These are phyloP conservation scores for Hymenoscyphus repandus DNA, from an alignment of 2,329 filamentous ascomycete genomes.

Conservation along the genomic window DNA sequence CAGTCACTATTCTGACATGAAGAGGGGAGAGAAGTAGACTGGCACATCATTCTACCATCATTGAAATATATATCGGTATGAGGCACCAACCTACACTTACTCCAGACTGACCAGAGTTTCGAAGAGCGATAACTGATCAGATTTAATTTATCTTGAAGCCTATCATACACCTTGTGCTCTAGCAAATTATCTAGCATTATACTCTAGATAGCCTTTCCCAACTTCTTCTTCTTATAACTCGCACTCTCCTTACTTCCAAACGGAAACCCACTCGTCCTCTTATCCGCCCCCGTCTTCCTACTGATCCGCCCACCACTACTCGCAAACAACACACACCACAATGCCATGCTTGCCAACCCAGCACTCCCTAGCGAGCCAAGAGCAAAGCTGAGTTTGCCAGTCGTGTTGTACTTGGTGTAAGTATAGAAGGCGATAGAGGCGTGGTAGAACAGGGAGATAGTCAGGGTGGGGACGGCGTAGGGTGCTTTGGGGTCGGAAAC, in stretches of 20 bases:
- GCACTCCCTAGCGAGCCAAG: conserved; percentile 47
- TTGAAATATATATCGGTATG: too few species aligned
- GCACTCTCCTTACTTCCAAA: conserved; percentile 52
- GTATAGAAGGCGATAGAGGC: conserved; percentile 49
- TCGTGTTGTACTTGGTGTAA: conserved; percentile 52
- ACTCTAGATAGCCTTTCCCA: conserved; percentile 17
- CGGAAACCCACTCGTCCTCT: conserved; percentile 60
- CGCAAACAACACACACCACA: conserved; percentile 50
- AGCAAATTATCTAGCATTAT: too few species aligned
- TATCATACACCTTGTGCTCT: too few species aligned
- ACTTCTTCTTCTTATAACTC: conserved; percentile 25
- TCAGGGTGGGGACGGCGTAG: conserved; percentile 54
- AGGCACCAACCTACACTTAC: too few species aligned
- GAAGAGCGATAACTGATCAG: too few species aligned
- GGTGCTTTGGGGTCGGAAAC: conserved; percentile 44
- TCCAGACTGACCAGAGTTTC: too few species aligned
- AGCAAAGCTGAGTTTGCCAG: conserved; percentile 45
- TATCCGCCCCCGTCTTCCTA: conserved; percentile 60
- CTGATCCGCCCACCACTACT: conserved; percentile 51
- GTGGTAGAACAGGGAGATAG: conserved; percentile 55
- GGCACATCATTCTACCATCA: too few species aligned
- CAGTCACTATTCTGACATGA: too few species aligned
- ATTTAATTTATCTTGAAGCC: too few species aligned
- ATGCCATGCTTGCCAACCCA: conserved; percentile 46
- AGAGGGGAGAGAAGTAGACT: too few species aligned